Evolutionary conservation across 495 filamentous ascomycete genomes (phyloP).

Genomic region (Cladorrhinum samala): DNA sequence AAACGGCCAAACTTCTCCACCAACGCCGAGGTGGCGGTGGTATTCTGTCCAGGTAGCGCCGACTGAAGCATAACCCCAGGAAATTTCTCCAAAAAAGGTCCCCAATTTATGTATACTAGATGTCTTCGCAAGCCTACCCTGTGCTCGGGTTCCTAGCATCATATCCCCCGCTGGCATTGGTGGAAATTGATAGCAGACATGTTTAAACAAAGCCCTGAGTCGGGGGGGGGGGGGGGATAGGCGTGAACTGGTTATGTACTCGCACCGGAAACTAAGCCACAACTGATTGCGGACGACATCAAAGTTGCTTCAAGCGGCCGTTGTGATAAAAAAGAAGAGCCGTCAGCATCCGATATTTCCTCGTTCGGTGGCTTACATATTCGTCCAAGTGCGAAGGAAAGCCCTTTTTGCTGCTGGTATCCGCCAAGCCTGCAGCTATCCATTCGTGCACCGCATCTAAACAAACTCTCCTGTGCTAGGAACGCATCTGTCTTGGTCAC

Average conservation of each 20-base stretch:
- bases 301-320: background rate
- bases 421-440: conserved; percentile 12
- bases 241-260: no score
- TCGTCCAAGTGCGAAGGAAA: conserved; percentile 9
- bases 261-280: no score
- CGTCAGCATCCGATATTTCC: conserved; percentile 9
- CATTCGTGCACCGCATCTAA: no score
- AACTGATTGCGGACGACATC: no score
- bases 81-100: background rate
- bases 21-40: background rate
- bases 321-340: background rate
- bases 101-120: no score
- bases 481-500: no score
- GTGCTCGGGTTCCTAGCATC: background rate
- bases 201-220: no score
- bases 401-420: conserved; percentile 16
- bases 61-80: conserved; percentile 5
- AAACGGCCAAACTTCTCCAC: background rate
- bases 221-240: no score
- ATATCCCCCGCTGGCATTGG: background rate
- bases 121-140: no score
- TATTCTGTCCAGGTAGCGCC: conserved; percentile 2
- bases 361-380: conserved; percentile 16
- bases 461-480: no score
- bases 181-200: no score